Base-by-base conservation (phyloP, 129 eudicot species). In the Gnaphalium uliginosum region DNA sequence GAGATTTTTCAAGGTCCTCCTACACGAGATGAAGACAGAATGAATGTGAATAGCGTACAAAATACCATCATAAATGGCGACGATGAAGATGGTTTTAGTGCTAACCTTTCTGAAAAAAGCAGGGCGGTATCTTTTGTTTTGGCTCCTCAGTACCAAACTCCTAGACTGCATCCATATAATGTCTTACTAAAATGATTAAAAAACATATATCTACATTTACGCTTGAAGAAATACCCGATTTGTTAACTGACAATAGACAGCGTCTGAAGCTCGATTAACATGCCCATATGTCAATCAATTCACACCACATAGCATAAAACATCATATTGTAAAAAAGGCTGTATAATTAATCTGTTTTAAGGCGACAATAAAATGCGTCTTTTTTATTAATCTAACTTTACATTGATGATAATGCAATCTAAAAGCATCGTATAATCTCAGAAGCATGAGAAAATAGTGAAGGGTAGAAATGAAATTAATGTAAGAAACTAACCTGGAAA, bases 31-130 rank as follows among this genome's bases (percentile, higher is more conserved):
- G 78, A 32, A 32, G 0, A 73, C 35, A 56, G 5, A 69, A 62
- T 32, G 66, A 76, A 60, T n/a, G 17, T 30, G 25, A 50, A 22
- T 72, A 32, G 14, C 2, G 32, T 39, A 72, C 35, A 26, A 53
- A 65, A 13, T n/a, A 13, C 41, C 54, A 27, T n/a, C 48, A 57
- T 60, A 30, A 60, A 62, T 6, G 24, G 41, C 25, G 22, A 26
- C 8, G 25, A 63, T 66, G 8, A 29, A 72, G 21, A 60, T 11
- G 11, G 8, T 30, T 46, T 17, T 73, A n/a, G n/a, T n/a, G 68
- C 93, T 74, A 73, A 93, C 98, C 98, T 94, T 94, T 75, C 98
- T 87, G 87, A 94, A 89, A 79, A 92, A 92, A 69, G 84, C 92
- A 58, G 96, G 97, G 32, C 97, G 97, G 69, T 87, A 92, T 83